A percentile compares a stretch with the other conserved stretches of the same genome.
Evolutionary conservation across 345 rosid species (phyloP).

Genomic region (Dipteronia dyeriana): DNA sequence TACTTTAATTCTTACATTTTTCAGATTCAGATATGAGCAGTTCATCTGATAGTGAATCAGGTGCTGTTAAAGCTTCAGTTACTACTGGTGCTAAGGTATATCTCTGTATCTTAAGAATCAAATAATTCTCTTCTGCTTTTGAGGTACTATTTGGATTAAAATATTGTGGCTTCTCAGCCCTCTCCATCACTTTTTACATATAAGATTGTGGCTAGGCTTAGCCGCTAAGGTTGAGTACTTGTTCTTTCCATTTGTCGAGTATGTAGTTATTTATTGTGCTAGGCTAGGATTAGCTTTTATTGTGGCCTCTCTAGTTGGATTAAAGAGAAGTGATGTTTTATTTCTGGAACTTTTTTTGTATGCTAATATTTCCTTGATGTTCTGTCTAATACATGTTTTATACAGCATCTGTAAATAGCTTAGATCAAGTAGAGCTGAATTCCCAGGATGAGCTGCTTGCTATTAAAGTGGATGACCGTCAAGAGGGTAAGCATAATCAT

Average conservation of each 20-base stretch:
- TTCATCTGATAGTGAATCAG: no score
- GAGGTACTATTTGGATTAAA: neutral
- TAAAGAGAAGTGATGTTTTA: no score
- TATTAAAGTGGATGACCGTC: constrained; percentile 46
- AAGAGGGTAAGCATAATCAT: constrained; percentile 74
- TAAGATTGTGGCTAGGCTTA: neutral
- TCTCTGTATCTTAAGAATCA: constrained; percentile 17
- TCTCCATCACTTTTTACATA: neutral
- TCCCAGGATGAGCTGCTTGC: constrained; percentile 39
- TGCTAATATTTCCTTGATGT: constrained; percentile 7
- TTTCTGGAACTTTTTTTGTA: neutral
- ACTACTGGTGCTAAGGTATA: constrained; percentile 47
- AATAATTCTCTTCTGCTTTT: constrained; percentile 10
- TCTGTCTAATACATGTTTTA: constrained; percentile 17
- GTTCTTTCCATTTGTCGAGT: neutral
- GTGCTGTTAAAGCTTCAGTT: constrained; percentile 50
- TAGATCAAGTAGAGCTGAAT: constrained; percentile 40
- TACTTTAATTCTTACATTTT: no score
- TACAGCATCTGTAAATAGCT: constrained; percentile 50
- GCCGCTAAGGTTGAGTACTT: neutral
- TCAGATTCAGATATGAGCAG: no score
- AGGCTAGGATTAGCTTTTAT: no score
- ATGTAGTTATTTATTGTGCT: neutral
- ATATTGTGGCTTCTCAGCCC: neutral
- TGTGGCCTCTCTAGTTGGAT: no score